Conservation (phyloP, 2,329 filamentous ascomycete genomes). For the Hymenotorrendiella dingleyae region DNA sequence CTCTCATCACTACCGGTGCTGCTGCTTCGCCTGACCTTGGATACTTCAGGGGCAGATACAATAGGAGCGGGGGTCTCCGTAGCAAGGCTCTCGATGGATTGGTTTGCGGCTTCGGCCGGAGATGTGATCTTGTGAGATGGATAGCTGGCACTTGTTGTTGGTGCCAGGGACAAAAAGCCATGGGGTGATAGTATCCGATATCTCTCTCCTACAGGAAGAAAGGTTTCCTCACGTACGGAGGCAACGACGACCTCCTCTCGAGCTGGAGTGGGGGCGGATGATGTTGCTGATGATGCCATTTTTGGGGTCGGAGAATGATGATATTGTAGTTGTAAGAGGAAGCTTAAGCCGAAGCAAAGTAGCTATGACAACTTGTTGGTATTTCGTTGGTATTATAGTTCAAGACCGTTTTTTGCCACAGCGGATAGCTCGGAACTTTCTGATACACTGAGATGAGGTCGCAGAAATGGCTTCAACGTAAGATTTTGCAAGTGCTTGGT, state of each 20-base stretch:
- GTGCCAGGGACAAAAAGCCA: constrained; percentile 27
- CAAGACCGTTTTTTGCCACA: background rate
- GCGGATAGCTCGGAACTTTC: background rate
- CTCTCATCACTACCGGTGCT: constrained; percentile 5
- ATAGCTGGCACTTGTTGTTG: constrained; percentile 23
- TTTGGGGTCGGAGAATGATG: constrained; percentile 3
- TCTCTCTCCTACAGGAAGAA: constrained; percentile 16
- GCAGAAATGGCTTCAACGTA: too few relatives aligned
- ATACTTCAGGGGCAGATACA: too few relatives aligned
- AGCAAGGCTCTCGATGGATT: background rate
- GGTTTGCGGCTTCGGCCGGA: background rate
- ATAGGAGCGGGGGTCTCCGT: constrained; percentile 2
- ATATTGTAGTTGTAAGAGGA: constrained; percentile 3
- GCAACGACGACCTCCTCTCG: constrained; percentile 13
- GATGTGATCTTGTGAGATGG: constrained; percentile 2
- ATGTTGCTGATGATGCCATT: constrained; percentile 16
- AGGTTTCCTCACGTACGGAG: constrained; percentile 14
- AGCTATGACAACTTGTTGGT: background rate
- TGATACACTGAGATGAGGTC: too few relatives aligned
- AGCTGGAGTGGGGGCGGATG: background rate
- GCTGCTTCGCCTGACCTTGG: too few relatives aligned
- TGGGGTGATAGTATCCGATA: constrained; percentile 7
- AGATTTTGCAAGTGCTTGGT: too few relatives aligned
- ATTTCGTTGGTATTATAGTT: background rate
- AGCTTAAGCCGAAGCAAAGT: background rate